phyloP scores from a whole-genome alignment of 179 eudicot genomes.

The Corrigiola litoralis region DNA sequence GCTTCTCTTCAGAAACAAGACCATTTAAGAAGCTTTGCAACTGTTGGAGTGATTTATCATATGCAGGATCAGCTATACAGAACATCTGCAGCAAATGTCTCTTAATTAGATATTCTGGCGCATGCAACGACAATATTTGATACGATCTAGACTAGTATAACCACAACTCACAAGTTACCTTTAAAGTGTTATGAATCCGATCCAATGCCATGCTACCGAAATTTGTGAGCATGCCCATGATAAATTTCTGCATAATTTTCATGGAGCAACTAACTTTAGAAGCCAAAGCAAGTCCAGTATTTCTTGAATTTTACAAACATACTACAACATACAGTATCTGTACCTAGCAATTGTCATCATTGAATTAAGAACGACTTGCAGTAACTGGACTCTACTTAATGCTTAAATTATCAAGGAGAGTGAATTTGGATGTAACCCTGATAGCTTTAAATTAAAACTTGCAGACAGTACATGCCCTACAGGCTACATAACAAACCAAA shows the following conservation, averaged over 20 bases:
- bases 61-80: slow-evolving; percentile 77
- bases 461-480: not conserved
- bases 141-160: not conserved
- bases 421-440: not conserved
- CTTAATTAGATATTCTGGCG: not conserved
- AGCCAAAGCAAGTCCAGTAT: slow-evolving; percentile 2
- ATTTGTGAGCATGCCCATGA: slow-evolving; percentile 92
- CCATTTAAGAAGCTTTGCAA: slow-evolving; percentile 89
- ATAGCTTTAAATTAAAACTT: too few relatives aligned
- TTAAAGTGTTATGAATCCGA: slow-evolving; percentile 86
- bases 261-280: not conserved
- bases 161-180: slow-evolving; percentile 44
- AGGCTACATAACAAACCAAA: not conserved
- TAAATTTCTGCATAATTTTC: slow-evolving; percentile 64
- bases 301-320: not conserved
- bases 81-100: slow-evolving; percentile 64
- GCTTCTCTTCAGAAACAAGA: slow-evolving; percentile 81
- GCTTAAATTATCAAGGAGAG: not conserved
- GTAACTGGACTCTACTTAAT: not conserved
- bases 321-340: not conserved
- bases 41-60: slow-evolving; percentile 96
- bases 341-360: slow-evolving; percentile 1
- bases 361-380: not conserved
- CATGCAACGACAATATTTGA: not conserved
- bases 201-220: slow-evolving; percentile 93